These are phyloP conservation scores for Iodosphaeria phyllophila DNA, from an alignment of 2,329 filamentous ascomycete genomes.

Conservation along the genomic window DNA sequence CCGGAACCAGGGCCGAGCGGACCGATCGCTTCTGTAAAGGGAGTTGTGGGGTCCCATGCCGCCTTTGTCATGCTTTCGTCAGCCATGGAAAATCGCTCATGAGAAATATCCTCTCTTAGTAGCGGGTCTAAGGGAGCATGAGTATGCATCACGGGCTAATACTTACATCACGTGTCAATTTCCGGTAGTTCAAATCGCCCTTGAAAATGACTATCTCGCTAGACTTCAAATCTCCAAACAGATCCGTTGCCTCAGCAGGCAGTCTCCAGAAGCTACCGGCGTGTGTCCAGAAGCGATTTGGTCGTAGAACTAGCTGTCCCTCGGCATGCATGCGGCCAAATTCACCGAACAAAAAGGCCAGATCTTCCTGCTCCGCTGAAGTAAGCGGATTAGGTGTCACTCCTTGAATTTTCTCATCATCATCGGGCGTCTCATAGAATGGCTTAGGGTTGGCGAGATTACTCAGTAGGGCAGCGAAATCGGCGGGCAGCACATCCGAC, in stretches of 20 bases:
- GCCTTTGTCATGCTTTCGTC: constrained; percentile 25
- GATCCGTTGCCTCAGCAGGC: constrained; percentile 43
- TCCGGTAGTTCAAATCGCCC: constrained; percentile 91
- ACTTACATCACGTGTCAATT: constrained; percentile 73
- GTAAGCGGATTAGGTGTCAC: constrained; percentile 43
- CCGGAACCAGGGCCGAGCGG: constrained; percentile 68
- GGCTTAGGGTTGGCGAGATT: constrained; percentile 57
- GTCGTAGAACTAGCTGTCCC: constrained; percentile 64
- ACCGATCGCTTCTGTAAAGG: constrained; percentile 70
- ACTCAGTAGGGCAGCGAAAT: constrained; percentile 68
- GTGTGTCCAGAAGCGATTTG: constrained; percentile 84
- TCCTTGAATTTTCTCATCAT: constrained; percentile 41
- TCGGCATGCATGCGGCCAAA: constrained; percentile 69
- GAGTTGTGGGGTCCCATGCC: constrained; percentile 71
- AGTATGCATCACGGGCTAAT: not conserved
- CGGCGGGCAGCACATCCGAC: constrained; percentile 74
- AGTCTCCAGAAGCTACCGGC: constrained; percentile 79
- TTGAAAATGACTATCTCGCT: constrained; percentile 91
- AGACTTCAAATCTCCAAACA: constrained; percentile 61
- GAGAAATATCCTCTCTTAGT: not conserved
- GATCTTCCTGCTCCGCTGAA: constrained; percentile 44
- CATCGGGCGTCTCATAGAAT: constrained; percentile 62
- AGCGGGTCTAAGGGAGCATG: not conserved
- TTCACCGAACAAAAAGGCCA: constrained; percentile 63
- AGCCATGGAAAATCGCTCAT: constrained; percentile 1